These are phyloP conservation scores for Solanum chiquidenum DNA, from an alignment of 257 asterid species.

Conservation along the genomic window DNA sequence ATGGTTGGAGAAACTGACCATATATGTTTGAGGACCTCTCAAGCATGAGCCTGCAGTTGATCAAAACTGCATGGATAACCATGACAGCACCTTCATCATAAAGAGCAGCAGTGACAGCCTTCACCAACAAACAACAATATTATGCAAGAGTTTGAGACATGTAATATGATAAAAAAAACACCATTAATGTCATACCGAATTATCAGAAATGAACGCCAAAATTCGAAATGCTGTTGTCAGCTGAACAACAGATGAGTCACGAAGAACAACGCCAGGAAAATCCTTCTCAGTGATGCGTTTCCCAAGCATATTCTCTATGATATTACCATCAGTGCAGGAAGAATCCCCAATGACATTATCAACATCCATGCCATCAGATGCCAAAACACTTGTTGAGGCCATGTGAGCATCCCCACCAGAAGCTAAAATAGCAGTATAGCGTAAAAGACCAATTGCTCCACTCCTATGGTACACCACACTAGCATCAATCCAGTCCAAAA, in stretches of 20 bases:
- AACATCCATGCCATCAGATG: constrained; percentile 91
- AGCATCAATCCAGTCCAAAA: constrained; percentile 96
- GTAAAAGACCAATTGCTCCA: constrained; percentile 68
- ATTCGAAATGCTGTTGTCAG: constrained; percentile 87
- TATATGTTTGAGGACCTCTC: constrained; percentile 88
- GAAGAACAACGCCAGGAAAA: constrained; percentile 79
- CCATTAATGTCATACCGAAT: constrained; percentile 35
- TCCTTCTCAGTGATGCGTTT: constrained; percentile 91
- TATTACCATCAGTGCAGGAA: constrained; percentile 63
- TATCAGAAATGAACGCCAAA: constrained; percentile 81
- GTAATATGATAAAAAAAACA: background rate
- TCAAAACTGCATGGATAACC: constrained; percentile 89
- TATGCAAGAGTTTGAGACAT: background rate
- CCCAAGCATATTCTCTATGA: constrained; percentile 79
- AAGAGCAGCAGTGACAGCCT: constrained; percentile 86
- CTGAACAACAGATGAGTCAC: constrained; percentile 82
- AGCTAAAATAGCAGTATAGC: constrained; percentile 71
- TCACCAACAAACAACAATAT: constrained; percentile 9
- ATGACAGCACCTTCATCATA: constrained; percentile 92
- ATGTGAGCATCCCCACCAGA: constrained; percentile 94
- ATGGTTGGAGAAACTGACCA: constrained; percentile 42
- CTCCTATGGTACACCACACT: constrained; percentile 90
- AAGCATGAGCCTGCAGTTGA: constrained; percentile 85
- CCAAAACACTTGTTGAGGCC: constrained; percentile 76
- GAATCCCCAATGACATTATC: constrained; percentile 84